Conservation (phyloP, 2,329 filamentous ascomycete genomes). For the Tolypocladium tundrense region DNA sequence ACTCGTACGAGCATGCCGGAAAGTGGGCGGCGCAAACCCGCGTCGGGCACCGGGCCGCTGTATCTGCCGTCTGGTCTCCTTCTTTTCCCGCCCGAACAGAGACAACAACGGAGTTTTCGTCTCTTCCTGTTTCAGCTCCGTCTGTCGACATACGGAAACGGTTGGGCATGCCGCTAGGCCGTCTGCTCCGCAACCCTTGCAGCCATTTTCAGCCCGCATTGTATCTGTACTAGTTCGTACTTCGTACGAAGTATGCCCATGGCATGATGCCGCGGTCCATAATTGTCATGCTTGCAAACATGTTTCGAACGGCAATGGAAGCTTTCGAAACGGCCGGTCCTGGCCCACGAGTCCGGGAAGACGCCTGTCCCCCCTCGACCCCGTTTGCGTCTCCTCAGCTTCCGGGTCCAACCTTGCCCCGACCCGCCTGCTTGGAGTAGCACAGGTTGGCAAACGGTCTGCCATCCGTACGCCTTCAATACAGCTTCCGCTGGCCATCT, state of each 20-base stretch:
- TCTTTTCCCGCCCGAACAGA: background rate
- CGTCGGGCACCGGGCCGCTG: background rate
- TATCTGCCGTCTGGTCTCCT: background rate
- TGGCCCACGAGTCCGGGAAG: background rate
- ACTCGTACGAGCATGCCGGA: background rate
- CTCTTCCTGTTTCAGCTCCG: background rate
- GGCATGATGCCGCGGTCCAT: background rate
- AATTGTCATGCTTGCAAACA: background rate
- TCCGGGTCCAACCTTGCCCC: background rate
- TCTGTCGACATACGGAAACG: background rate
- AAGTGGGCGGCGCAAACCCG: background rate
- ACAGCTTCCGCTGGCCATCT: background rate
- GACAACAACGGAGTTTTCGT: background rate
- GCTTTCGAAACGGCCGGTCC: background rate
- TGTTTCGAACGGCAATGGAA: background rate
- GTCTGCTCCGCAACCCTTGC: background rate
- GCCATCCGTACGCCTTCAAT: background rate
- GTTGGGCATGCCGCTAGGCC: background rate
- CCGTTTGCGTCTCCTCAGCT: background rate
- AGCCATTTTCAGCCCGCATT: background rate
- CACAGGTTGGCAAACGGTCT: background rate
- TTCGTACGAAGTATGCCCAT: too few species aligned
- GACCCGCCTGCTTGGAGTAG: background rate
- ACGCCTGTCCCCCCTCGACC: background rate
- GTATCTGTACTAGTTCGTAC: background rate